Percentiles rank a stretch among this genome's conserved stretches.
Evolutionary conservation across 345 rosid genomes (phyloP).

Genomic region (Aethionema arabicum): DNA sequence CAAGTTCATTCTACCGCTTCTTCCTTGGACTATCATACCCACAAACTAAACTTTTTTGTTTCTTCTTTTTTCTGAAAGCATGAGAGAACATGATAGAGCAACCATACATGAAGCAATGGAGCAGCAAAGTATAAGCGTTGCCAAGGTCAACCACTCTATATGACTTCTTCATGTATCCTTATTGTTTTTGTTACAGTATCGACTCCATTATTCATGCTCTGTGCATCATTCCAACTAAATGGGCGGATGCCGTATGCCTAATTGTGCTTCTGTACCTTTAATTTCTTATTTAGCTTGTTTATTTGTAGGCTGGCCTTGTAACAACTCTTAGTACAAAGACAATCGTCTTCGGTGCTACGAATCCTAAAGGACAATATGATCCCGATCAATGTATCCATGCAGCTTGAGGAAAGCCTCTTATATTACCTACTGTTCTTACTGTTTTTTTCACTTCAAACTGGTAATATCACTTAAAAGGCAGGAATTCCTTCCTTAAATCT

Average conservation of each 20-base stretch:
- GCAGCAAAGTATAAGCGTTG: constrained; percentile 97
- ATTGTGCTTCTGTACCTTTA: neutral
- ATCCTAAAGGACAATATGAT: constrained; percentile 97
- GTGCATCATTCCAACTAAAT: constrained; percentile 11
- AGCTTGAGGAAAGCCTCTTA: constrained; percentile 9
- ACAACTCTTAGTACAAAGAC: constrained; percentile 90
- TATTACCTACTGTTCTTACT: constrained; percentile 9
- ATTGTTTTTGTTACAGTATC: constrained; percentile 10
- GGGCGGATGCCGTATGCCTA: neutral
- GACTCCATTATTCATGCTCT: constrained; percentile 16
- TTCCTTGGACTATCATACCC: neutral
- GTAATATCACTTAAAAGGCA: neutral
- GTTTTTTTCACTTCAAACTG: constrained; percentile 7
- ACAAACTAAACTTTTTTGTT: neutral
- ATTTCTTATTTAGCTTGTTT: constrained; percentile 3
- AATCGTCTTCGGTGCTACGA: constrained; percentile 92
- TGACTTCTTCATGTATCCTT: neutral
- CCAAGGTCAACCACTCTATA: constrained; percentile 58
- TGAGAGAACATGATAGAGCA: constrained; percentile 98
- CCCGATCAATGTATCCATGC: constrained; percentile 81
- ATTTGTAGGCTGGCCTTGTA: constrained; percentile 89
- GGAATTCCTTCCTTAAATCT: neutral
- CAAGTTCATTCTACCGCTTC: constrained; percentile 4
- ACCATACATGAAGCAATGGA: constrained; percentile 99
- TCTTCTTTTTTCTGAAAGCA: constrained; percentile 43